Conservation (phyloP, 371 early-diverging fungal genomes). For the Mortierella sp. region DNA sequence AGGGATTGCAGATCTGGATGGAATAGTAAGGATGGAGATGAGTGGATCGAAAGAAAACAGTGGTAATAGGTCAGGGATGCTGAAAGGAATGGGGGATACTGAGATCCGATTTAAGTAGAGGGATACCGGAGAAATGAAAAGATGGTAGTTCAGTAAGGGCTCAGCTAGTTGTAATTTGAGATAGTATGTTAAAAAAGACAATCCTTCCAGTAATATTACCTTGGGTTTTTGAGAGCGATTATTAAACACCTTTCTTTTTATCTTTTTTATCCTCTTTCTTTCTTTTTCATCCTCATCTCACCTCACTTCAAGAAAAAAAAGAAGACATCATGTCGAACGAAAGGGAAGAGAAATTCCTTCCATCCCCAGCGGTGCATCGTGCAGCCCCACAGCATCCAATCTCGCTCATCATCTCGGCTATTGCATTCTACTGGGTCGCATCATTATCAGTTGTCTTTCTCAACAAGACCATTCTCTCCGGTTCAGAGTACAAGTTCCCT, state of each 20-base stretch:
- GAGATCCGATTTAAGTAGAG: constrained; percentile 35
- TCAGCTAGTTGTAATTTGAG: no score
- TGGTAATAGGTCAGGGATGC: background rate
- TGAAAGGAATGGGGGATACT: constrained; percentile 7
- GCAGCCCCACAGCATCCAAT: constrained; percentile 56
- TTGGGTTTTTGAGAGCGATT: no score
- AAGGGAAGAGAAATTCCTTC: constrained; percentile 66
- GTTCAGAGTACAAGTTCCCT: constrained; percentile 71
- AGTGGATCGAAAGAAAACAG: constrained; percentile 1
- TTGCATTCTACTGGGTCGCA: constrained; percentile 76
- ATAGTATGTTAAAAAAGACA: no score
- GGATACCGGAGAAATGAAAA: no score
- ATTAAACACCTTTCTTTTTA: background rate
- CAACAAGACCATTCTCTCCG: constrained; percentile 80
- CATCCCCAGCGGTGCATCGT: constrained; percentile 64
- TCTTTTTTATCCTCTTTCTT: background rate
- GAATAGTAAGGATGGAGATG: constrained; percentile 64
- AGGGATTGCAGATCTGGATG: constrained; percentile 74
- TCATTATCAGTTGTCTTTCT: constrained; percentile 82
- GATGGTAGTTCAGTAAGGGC: no score
- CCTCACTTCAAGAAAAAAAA: background rate
- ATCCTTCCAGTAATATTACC: no score
- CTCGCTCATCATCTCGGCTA: constrained; percentile 66
- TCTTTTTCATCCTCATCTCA: background rate
- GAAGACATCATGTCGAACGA: constrained; percentile 27